Evolutionary conservation across 805 yeast genomes (phyloP).

Genomic region (Wickerhamiella domercqiae): DNA sequence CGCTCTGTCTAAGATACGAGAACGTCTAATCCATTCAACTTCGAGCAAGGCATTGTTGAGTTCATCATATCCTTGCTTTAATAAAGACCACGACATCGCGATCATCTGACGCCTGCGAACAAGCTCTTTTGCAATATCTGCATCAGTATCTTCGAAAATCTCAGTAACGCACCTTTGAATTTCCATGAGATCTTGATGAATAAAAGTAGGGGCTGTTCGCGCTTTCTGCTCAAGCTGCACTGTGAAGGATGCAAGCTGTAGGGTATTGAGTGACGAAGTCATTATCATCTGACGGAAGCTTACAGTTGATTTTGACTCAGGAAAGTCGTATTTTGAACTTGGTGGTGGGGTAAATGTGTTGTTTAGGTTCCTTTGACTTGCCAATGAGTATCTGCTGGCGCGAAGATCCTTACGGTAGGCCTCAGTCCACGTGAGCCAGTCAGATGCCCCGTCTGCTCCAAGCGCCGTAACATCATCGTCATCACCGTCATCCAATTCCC

Average conservation of each 20-base stretch:
- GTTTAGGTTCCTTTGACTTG: not conserved
- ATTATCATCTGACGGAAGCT: constrained; percentile 16
- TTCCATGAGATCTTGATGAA: constrained; percentile 5
- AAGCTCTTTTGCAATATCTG: constrained; percentile 5
- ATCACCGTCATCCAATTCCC: not conserved
- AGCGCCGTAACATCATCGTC: not conserved
- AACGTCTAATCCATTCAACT: constrained; percentile 19
- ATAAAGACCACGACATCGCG: constrained; percentile 9
- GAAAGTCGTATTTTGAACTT: not conserved
- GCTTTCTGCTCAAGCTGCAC: constrained; percentile 20
- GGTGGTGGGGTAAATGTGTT: not conserved
- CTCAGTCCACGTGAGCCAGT: not conserved
- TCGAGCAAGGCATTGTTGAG: constrained; percentile 16
- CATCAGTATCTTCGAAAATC: constrained; percentile 9
- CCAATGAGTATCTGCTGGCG: not conserved
- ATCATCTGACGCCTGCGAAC: constrained; percentile 4
- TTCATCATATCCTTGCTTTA: constrained; percentile 7
- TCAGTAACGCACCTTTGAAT: constrained; percentile 11
- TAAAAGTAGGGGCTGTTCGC: not conserved
- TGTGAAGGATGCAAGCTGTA: constrained; percentile 22
- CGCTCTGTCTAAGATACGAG: constrained; percentile 8
- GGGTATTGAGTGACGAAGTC: constrained; percentile 19
- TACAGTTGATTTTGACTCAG: constrained; percentile 7
- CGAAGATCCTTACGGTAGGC: not conserved
- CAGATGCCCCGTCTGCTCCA: not conserved